Conservation (phyloP, 352 stramenopile genomes). For the Phytophthora sojae region DNA sequence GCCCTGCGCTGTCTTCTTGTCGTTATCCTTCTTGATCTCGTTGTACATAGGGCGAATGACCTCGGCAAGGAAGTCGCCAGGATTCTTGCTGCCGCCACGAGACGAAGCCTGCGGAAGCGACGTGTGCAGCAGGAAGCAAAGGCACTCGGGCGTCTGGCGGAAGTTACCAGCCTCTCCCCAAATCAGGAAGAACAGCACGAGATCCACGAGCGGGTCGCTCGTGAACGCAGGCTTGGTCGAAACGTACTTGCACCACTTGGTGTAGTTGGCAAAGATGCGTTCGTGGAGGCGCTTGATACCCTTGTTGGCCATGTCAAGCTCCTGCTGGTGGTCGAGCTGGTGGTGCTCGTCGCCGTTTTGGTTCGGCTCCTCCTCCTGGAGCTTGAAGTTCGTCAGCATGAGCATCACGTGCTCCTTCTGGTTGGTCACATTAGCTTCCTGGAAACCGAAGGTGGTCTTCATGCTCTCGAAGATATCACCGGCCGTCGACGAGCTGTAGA, state of each 20-base stretch:
- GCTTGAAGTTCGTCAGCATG: conserved; percentile 86
- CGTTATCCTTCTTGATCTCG: conserved; percentile 87
- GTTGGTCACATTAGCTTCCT: conserved; percentile 87
- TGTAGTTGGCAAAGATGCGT: conserved; percentile 87
- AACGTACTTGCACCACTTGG: conserved; percentile 91
- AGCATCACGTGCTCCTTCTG: conserved; percentile 84
- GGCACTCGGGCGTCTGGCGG: conserved; percentile 77
- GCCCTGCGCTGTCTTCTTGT: conserved; percentile 89
- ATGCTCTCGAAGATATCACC: conserved; percentile 93
- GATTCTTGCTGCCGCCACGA: conserved; percentile 60
- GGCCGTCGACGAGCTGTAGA: conserved; percentile 52
- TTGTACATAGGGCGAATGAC: conserved; percentile 87
- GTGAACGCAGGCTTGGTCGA: conserved; percentile 82
- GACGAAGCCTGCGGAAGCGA: conserved; percentile 76
- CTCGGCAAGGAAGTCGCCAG: conserved; percentile 70
- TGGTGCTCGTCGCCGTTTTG: conserved; percentile 41
- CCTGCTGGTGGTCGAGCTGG: conserved; percentile 70
- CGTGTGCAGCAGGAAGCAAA: conserved; percentile 86
- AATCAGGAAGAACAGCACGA: conserved; percentile 86
- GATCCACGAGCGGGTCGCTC: conserved; percentile 80
- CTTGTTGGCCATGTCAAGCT: conserved; percentile 78
- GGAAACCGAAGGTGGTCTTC: conserved; percentile 96
- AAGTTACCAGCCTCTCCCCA: conserved; percentile 90
- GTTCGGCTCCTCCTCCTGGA: conserved; percentile 62
- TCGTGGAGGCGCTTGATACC: conserved; percentile 80